Evolutionary conservation across 345 rosid species (phyloP).

Genomic region (Carallia brachiata): DNA sequence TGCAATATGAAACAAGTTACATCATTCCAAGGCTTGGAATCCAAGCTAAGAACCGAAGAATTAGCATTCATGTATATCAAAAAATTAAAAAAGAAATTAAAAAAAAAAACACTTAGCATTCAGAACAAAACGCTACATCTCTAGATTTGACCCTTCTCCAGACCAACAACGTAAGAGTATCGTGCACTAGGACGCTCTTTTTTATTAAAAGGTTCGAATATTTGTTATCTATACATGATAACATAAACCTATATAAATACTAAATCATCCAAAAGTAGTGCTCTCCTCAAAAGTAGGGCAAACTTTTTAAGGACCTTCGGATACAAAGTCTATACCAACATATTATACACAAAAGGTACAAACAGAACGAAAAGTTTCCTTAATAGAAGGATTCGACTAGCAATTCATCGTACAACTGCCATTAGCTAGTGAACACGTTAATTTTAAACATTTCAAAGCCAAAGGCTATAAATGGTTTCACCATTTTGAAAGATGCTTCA

Average conservation of each 20-base stretch:
- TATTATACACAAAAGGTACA: background rate
- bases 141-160: no score
- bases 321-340: background rate
- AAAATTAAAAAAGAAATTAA: no score
- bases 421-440: background rate
- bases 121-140: no score
- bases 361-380: background rate
- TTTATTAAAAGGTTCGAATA: background rate
- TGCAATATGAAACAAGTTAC: constrained; percentile 24
- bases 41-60: background rate
- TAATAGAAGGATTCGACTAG: background rate
- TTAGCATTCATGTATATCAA: background rate
- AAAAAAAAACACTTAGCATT: background rate
- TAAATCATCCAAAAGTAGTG: background rate
- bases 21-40: constrained; percentile 1
- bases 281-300: background rate
- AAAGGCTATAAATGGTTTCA: background rate
- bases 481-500: no score
- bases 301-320: background rate
- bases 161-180: no score
- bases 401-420: background rate
- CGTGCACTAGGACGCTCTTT: no score
- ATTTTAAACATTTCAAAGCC: background rate
- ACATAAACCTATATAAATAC: background rate
- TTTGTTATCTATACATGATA: background rate